Base-by-base conservation (phyloP, 1,284 basidiomycete genomes). In the Ganoderma lucidum region DNA sequence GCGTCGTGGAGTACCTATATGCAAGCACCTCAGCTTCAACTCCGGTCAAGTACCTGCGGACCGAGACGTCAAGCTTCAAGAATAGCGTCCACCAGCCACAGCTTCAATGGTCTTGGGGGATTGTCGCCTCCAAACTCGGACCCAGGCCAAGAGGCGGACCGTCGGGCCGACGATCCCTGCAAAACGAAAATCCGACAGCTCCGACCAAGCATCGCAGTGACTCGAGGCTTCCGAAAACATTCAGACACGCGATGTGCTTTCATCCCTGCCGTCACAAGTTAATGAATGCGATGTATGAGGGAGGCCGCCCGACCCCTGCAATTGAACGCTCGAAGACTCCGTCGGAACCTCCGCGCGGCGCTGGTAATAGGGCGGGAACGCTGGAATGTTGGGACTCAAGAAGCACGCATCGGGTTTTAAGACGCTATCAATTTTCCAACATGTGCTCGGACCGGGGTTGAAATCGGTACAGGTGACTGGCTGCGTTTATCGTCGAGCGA, bases 381-480 rank as follows among this genome's bases (percentile, higher is more conserved):
- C 30, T 58, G 45, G 32, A 9, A 48, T 48, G 42, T 17, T 23
- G 42, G 65, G 63, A 58, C 39, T 37, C 53, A 62, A 32, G 66
- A 67, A 67, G 66, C 66, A 58, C 12, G n/a, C 32, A 12, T 41
- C 61, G 66, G 55, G 44, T 37, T n/a, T 19, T 9, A 23, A 32
- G 53, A 39, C 17, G 53, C 61, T 23, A 42, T 44, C 39, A 53
- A 62, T 55, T 62, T 39, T 53, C 37, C 39, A 1, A 35, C 59
- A 19, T 45, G 32, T 37, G 48, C 4, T 41, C 66, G 62, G 66
- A 35, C 55, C 66, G 62, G 35, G 6, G 23, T 3, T 30, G 55
- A 30, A 58, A 51, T 10, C 28, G 32, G 35, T 59, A 64, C 69
- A 72, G 66, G 62, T 72, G 71, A 72, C 69, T 68, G 58, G 35